Evolutionary conservation across 2,329 filamentous ascomycete genomes (phyloP), one percentile per base, ranked within the genome.

Genomic region (Hirsutella thompsonii): DNA sequence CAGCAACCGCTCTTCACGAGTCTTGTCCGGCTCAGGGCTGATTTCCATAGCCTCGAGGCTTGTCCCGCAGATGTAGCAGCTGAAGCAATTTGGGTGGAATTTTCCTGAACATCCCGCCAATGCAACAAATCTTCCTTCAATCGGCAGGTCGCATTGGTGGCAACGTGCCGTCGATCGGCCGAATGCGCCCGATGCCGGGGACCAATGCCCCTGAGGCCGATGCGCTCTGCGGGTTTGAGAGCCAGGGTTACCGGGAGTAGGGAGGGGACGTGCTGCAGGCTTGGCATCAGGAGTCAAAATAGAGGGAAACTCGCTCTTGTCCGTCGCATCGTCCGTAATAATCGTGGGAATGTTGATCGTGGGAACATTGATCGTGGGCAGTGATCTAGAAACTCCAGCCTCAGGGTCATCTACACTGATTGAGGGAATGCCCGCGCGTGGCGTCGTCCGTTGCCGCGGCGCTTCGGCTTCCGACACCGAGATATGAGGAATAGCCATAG

Each of bases 31-130:
- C 60, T 98, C 92, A 0, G 88, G 87, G 50, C 92, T 94, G 60
- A 98, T 96, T 52, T 94, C 92, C 43, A 98, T 84, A 42, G 88
- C 90, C 64, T 98, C 92, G 16, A 98, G 81, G 18, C 80, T 74
- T 9, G 89, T 94, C 23, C 81, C 79, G 59, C 92, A 98, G 45
- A 84, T 74, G 58, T 86, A 83, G 66, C 92, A 98, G 35, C 76
- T 73, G 66, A 98, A 96, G 62, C 92, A 98, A 48, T 88, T 78
- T 0, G 92, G 89, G 52, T 98, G 92, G 59, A 96, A 96, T 18
- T 89, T 83, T 52, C 79, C 73, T 3, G 63, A 54, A 32, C 74
- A 70, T 20, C 87, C 87, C 2, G 79, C 80, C 6, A 94, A 78
- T 4, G 83, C 85, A 19, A 96, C 83, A 48, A 94, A 90, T 43